These are phyloP conservation scores for Domatiomyces catenatus DNA, from an alignment of 2,329 filamentous ascomycete genomes.

Conservation along the genomic window DNA sequence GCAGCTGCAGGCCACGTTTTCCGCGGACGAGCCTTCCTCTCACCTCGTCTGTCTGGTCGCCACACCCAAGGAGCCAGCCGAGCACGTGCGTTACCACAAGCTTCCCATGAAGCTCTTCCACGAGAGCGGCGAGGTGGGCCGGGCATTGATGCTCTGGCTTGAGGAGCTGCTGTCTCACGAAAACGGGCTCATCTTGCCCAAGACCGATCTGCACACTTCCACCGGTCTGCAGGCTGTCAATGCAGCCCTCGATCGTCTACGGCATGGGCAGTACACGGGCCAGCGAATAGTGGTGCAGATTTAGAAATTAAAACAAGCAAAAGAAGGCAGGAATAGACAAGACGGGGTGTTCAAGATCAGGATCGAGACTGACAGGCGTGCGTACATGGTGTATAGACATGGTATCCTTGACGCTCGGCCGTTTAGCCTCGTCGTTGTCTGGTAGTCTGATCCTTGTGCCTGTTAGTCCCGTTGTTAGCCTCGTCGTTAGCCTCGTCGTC, in stretches of 20 bases:
- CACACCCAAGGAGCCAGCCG: constrained; percentile 39
- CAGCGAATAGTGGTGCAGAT: constrained; percentile 48
- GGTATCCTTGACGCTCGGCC: too few relatives aligned
- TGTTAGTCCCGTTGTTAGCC: too few relatives aligned
- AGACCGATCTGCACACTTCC: constrained; percentile 45
- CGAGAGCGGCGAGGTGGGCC: constrained; percentile 47
- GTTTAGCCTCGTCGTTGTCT: too few relatives aligned
- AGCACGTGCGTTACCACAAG: constrained; percentile 38
- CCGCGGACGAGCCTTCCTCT: constrained; percentile 16
- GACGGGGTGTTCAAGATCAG: too few relatives aligned
- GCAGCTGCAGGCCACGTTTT: constrained; percentile 30
- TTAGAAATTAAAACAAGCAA: not conserved
- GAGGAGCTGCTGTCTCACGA: constrained; percentile 45
- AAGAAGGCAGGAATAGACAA: too few relatives aligned
- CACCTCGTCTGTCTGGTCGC: constrained; percentile 57
- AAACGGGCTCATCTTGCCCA: constrained; percentile 41
- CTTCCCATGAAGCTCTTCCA: constrained; percentile 68
- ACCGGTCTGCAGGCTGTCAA: constrained; percentile 54
- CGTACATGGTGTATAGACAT: too few relatives aligned
- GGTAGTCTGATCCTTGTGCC: too few relatives aligned
- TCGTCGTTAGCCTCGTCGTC: too few relatives aligned
- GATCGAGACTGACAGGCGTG: too few relatives aligned
- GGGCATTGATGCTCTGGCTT: constrained; percentile 49
- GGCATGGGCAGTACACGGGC: constrained; percentile 50
- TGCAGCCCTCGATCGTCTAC: constrained; percentile 48